Percentiles rank a stretch among this genome's conserved stretches.
Evolutionary conservation across 1,284 basidiomycete genomes (phyloP).

Genomic region (Somion occarium): DNA sequence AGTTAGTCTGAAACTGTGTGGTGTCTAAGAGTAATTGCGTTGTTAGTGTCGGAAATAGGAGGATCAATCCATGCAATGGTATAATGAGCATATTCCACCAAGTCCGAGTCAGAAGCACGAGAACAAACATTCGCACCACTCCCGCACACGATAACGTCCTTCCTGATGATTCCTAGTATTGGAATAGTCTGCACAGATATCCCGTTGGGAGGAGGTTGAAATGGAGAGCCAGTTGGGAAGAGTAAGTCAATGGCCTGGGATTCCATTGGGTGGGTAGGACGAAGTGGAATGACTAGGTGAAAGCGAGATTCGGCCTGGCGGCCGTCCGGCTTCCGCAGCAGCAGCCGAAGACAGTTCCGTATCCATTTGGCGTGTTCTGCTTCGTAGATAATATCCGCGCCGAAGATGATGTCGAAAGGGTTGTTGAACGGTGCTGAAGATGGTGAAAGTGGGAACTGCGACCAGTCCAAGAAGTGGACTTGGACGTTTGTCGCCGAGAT

Average conservation of each 20-base stretch:
- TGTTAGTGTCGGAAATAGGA: neutral
- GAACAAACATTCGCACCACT: conserved; percentile 30
- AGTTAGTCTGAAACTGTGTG: no score
- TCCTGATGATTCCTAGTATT: conserved; percentile 39
- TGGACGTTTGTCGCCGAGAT: conserved; percentile 31
- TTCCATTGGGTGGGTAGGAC: conserved; percentile 59
- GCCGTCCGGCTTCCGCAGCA: conserved; percentile 44
- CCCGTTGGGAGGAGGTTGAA: neutral
- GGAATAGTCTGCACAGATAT: neutral
- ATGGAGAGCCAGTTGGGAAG: conserved; percentile 35
- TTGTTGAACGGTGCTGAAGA: conserved; percentile 23
- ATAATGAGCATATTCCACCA: conserved; percentile 62
- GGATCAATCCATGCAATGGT: conserved; percentile 51
- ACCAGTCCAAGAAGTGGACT: conserved; percentile 62
- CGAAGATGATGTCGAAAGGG: conserved; percentile 66
- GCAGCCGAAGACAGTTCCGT: conserved; percentile 44
- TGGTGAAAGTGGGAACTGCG: conserved; percentile 34
- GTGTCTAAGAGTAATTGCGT: no score
- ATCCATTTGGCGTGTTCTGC: conserved; percentile 65
- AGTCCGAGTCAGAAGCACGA: conserved; percentile 32
- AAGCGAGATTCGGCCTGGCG: conserved; percentile 35
- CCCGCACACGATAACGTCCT: conserved; percentile 53
- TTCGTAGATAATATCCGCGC: conserved; percentile 79
- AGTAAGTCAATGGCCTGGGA: conserved; percentile 50
- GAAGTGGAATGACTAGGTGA: conserved; percentile 73